phyloP scores from a whole-genome alignment of 345 rosid genomes.

The Eucalyptus victrix region DNA sequence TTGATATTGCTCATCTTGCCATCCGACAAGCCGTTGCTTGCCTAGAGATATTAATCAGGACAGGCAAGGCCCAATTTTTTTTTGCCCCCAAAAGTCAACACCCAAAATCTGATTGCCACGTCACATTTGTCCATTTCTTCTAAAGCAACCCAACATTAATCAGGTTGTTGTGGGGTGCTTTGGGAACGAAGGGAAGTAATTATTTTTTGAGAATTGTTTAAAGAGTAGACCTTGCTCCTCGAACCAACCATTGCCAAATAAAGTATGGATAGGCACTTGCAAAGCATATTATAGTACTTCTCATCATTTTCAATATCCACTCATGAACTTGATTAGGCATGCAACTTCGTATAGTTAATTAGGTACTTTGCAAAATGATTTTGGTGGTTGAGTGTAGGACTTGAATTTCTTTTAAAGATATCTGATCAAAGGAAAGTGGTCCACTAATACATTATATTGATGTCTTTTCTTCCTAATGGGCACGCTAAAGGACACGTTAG shows the following conservation, averaged over 20 bases:
- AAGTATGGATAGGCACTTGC: neutral
- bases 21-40: neutral
- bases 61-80: neutral
- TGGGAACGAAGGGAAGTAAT: neutral
- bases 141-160: neutral
- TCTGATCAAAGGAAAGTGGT: neutral
- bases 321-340: neutral
- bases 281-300: neutral
- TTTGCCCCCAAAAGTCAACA: neutral
- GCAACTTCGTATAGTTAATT: neutral
- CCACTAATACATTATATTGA: neutral
- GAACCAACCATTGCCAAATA: neutral
- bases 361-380: neutral
- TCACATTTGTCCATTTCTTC: neutral
- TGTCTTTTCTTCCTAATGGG: neutral
- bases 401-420: neutral
- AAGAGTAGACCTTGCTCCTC: neutral
- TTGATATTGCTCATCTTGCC: neutral
- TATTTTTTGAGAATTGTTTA: neutral
- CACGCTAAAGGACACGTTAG: neutral
- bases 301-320: neutral
- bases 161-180: neutral
- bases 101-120: neutral
- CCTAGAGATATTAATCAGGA: neutral
- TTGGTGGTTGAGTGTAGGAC: neutral